A percentile compares a stretch with the other conserved stretches of the same genome.
Conservation (phyloP, 1,139 yeast genomes). For the Blastobotrys illinoisensis region DNA sequence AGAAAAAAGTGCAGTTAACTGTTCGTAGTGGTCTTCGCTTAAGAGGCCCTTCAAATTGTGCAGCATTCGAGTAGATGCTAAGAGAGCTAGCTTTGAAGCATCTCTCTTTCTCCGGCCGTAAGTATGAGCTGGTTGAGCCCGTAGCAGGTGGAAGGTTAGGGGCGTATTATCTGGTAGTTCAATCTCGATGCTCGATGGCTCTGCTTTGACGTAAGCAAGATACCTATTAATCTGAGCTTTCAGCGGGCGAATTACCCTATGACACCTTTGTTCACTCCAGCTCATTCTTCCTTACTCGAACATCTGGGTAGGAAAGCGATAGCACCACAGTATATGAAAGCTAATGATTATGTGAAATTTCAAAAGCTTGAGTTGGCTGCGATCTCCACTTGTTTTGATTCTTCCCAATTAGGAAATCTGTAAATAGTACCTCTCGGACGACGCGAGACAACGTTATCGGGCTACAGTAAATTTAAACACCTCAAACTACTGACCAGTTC, state of each 20-base stretch:
- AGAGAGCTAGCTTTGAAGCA: background rate
- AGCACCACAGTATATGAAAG: background rate
- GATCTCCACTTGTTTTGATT: background rate
- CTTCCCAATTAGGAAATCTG: slow-evolving; percentile 2
- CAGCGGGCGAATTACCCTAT: slow-evolving; percentile 2
- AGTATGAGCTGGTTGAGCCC: background rate
- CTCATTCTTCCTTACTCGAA: background rate
- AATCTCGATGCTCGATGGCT: background rate
- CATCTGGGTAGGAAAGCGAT: background rate
- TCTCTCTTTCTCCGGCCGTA: background rate
- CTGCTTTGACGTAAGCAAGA: background rate
- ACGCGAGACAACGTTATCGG: too few species aligned
- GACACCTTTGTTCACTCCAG: slow-evolving; percentile 4
- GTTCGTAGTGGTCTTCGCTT: background rate
- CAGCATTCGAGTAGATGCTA: background rate
- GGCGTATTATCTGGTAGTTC: background rate
- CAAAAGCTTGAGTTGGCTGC: background rate
- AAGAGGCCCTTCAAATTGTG: background rate
- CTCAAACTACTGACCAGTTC: too few species aligned
- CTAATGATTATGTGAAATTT: background rate
- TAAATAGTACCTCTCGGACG: background rate
- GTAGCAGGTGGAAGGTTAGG: background rate
- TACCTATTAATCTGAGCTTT: slow-evolving; percentile 1
- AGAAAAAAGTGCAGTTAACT: background rate
- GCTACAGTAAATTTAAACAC: too few species aligned